Conservation (phyloP, 2,329 filamentous ascomycete species). For the Scorias spongiosa region DNA sequence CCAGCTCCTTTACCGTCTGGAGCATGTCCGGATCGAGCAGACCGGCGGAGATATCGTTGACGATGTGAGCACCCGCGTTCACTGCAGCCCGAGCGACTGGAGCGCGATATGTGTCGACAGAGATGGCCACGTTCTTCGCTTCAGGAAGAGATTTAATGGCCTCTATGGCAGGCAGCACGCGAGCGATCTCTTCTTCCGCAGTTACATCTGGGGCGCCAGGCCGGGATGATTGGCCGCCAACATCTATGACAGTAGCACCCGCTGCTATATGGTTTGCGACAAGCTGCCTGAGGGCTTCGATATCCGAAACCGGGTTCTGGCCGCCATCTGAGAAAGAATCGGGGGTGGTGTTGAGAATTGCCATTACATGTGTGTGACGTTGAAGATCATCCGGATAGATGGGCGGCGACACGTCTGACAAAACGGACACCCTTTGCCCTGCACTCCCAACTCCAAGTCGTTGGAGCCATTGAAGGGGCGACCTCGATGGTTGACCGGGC, state of each 20-base stretch:
- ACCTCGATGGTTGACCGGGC: too few relatives aligned
- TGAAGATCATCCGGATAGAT: conserved; percentile 19
- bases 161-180: conserved; percentile 65
- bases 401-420: background rate
- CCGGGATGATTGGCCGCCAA: conserved; percentile 86
- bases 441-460: too few relatives aligned
- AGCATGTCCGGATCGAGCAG: conserved; percentile 69
- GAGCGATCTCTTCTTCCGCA: conserved; percentile 56
- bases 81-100: conserved; percentile 64
- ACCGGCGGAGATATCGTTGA: conserved; percentile 90
- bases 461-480: too few relatives aligned
- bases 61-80: conserved; percentile 67
- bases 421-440: background rate
- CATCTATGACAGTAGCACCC: conserved; percentile 74
- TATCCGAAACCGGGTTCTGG: conserved; percentile 35
- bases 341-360: conserved; percentile 84
- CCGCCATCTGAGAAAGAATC: conserved; percentile 96
- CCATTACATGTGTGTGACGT: conserved; percentile 69
- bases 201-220: conserved; percentile 57
- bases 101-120: conserved; percentile 85
- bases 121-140: conserved; percentile 52
- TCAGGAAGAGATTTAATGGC: conserved; percentile 54
- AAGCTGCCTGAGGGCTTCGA: conserved; percentile 38
- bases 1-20: conserved; percentile 57
- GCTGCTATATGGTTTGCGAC: conserved; percentile 46